Evolutionary conservation across 805 yeast genomes (phyloP), one percentile per base, ranked within the genome.

Genomic region (Spathaspora boniae): DNA sequence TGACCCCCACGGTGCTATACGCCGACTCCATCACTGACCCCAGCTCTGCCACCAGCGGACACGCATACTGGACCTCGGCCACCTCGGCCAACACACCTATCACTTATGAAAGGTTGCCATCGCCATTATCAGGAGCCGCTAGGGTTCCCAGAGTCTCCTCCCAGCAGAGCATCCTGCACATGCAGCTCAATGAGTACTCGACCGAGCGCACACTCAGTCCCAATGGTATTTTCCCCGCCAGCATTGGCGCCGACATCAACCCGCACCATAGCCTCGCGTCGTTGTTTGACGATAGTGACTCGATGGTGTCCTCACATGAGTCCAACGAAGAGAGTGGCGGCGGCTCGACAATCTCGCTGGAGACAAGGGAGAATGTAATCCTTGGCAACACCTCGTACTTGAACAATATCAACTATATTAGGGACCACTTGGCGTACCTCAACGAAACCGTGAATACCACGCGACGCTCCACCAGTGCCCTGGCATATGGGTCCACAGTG

Each of bases 381-480:
- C 16, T 37, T 17, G 19, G 33, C 29, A 42, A 44, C 34, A 56
- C 60, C 36, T 60, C 53, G 30, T 46, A 55, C 16, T 59, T 34
- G 14, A 34, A 34, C n/a, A 34, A 34, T 27, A 34, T 34, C 27
- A 50, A 53, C 42, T 54, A 51, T 38, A 46, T 44, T 14, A 28
- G 43, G 20, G 48, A 51, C 30, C 56, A 57, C 28, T 34, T 34
- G 15, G 42, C 43, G 23, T 53, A 41, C 35, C 28, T 43, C 11
- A 41, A 41, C 30, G 39, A 34, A n/a, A 37, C 29, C 19, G 31
- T 34, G 9, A 34, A 34, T 27, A 33, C 28, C 6, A 33, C 19
- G n/a, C 14, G 25, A 14, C 17, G 16, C 18, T 34, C 37, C 14
- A 31, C 37, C 16, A 26, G 30, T 22, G n/a, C n/a, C n/a, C n/a